Base-by-base conservation (phyloP, 2,329 filamentous ascomycete genomes). In the Trichoderma sp. region DNA sequence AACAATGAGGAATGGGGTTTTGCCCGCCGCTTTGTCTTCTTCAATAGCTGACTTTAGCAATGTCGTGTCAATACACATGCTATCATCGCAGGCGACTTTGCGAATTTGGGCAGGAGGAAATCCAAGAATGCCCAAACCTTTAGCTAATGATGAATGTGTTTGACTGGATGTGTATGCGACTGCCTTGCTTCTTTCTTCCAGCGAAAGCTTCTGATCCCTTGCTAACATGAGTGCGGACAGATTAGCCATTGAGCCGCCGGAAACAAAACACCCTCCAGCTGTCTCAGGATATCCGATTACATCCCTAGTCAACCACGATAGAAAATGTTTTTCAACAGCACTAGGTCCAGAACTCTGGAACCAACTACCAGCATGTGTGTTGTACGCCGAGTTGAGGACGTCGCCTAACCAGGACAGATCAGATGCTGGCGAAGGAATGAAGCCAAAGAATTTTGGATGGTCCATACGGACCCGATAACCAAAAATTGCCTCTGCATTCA, bases 201-300 rank as follows among this genome's bases (percentile, higher is more conserved):
- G 39, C 16, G 37, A 52, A 3, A 76, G 67, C 26, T 61, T 66
- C 0, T 61, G 68, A 37, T 76, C 73, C 0, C 73, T 66, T 1
- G 74, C 72, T 3, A 74, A 46, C 5, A 74, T 68, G 21, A 76
- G 71, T 1, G 70, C 74, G 55, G 73, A 71, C 24, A 76, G 26
- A 56, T 76, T 76, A 16, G 72, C 74, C 72, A 76, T 76, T 13
- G 73, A 74, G 2, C 73, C 74, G 1, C 73, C 74, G 0, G 74
- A 75, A 7, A 75, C 74, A 21, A 67, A 74, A 4, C 75, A 59
- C 0, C 74, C 72, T 1, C 73, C 73, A 4, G 73, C 68, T 11
- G 70, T 74, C 0, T 51, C 39, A 0, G 71, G 72, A 2, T 75
- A 72, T 0, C 73, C 73, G 14, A 72, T 66, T 7, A 46, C 51